phyloP scores from a whole-genome alignment of 306 rosid genomes.

The Trifolium fragiferum region DNA sequence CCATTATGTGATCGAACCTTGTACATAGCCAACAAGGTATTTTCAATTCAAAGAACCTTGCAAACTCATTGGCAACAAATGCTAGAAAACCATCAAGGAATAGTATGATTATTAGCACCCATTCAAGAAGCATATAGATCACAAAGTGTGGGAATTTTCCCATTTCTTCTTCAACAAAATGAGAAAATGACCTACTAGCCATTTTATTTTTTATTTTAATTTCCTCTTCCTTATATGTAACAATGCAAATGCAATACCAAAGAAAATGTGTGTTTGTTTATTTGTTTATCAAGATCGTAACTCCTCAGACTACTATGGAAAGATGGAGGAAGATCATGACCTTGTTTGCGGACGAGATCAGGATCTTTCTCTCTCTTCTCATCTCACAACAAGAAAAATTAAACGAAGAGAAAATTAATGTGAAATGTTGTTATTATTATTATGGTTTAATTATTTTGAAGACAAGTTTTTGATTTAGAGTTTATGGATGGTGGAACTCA shows the following conservation, averaged over 20 bases:
- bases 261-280: not conserved
- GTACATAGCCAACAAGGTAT: conserved; percentile 84
- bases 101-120: conserved; percentile 70
- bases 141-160: conserved; percentile 74
- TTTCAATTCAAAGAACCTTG: conserved; percentile 70
- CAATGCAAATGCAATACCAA: not conserved
- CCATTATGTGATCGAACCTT: conserved; percentile 68
- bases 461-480: conserved; percentile 33
- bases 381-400: conserved; percentile 11
- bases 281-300: not conserved
- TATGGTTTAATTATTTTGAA: conserved; percentile 35
- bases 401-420: conserved; percentile 25
- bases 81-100: conserved; percentile 77
- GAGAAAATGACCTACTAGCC: conserved; percentile 58
- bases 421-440: conserved; percentile 19
- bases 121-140: conserved; percentile 76
- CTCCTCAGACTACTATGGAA: conserved; percentile 38
- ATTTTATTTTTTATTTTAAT: conserved; percentile 22
- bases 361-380: conserved; percentile 50
- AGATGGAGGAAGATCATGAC: conserved; percentile 71
- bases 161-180: conserved; percentile 60
- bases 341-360: conserved; percentile 61
- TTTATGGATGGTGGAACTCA: conserved; percentile 56
- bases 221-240: not conserved
- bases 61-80: conserved; percentile 70